Conservation (phyloP, 164 flowering plant genomes). For the Stephania yunnanensis region DNA sequence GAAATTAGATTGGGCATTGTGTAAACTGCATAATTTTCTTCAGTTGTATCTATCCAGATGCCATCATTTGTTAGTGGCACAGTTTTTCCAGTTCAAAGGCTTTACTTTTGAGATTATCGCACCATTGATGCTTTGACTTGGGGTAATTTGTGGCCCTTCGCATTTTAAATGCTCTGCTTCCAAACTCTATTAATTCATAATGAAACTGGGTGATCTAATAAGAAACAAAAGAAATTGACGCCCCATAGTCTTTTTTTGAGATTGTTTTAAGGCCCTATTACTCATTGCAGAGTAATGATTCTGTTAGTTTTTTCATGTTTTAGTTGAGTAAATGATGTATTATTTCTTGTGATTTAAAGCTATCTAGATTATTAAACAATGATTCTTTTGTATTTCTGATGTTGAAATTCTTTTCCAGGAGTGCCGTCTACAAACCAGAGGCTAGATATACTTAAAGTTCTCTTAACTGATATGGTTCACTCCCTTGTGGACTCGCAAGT, state of each 20-base stretch:
- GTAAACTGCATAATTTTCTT: neutral
- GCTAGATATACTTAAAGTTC: conserved; percentile 50
- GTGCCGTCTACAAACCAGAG: conserved; percentile 88
- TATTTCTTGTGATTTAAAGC: too few species aligned
- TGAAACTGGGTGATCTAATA: neutral
- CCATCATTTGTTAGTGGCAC: neutral
- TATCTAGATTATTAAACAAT: neutral
- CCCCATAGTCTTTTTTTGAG: too few species aligned
- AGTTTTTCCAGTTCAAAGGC: neutral
- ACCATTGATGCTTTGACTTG: neutral
- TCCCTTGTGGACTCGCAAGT: conserved; percentile 52
- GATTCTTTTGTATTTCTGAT: neutral
- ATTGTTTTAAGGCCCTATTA: too few species aligned
- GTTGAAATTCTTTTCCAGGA: conserved; percentile 43
- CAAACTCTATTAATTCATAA: neutral
- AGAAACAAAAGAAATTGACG: neutral
- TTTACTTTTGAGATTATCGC: neutral
- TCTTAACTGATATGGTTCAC: conserved; percentile 59
- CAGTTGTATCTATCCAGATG: neutral
- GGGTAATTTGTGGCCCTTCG: neutral
- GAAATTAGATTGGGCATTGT: neutral
- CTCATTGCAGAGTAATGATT: neutral
- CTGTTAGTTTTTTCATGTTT: neutral
- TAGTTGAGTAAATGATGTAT: too few species aligned
- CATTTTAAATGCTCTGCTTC: neutral